Conservation (phyloP, 306 rosid genomes). For the Glycyrrhiza uralensis region DNA sequence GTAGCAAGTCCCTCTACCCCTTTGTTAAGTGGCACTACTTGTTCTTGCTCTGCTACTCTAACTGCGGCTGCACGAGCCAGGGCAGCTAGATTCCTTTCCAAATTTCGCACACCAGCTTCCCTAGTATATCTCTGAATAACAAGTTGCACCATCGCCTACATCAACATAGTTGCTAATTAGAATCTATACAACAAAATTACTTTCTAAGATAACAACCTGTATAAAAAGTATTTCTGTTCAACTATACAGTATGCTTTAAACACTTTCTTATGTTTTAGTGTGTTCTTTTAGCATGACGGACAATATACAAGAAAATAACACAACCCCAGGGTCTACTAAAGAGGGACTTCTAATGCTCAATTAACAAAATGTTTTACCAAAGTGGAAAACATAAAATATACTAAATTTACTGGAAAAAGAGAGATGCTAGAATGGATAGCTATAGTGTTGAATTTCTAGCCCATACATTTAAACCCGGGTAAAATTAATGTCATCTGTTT, state of each 20-base stretch:
- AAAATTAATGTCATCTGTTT: not conserved
- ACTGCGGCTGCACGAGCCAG: conserved; percentile 99
- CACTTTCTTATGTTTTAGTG: not conserved
- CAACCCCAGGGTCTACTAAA: conserved; percentile 8
- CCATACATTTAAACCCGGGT: not conserved
- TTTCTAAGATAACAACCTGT: not conserved
- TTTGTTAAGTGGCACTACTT: conserved; percentile 57
- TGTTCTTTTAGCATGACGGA: not conserved
- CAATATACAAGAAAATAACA: not conserved
- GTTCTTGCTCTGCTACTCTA: conserved; percentile 87
- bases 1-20: conserved; percentile 69
- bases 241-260: not conserved
- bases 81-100: conserved; percentile 88
- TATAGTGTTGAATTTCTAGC: conserved; percentile 7
- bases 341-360: conserved; percentile 7
- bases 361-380: not conserved
- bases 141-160: conserved; percentile 78
- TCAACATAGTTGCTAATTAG: conserved; percentile 30
- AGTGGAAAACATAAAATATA: conserved; percentile 12
- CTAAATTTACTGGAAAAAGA: not conserved
- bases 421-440: not conserved
- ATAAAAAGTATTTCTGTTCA: conserved; percentile 1
- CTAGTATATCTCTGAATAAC: conserved; percentile 90
- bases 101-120: conserved; percentile 96
- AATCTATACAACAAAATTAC: conserved; percentile 10